Percentiles rank a stretch among this genome's conserved stretches.
These are phyloP conservation scores for Clonostachys chloroleuca DNA, from an alignment of 2,329 filamentous ascomycete species.

Conservation along the genomic window DNA sequence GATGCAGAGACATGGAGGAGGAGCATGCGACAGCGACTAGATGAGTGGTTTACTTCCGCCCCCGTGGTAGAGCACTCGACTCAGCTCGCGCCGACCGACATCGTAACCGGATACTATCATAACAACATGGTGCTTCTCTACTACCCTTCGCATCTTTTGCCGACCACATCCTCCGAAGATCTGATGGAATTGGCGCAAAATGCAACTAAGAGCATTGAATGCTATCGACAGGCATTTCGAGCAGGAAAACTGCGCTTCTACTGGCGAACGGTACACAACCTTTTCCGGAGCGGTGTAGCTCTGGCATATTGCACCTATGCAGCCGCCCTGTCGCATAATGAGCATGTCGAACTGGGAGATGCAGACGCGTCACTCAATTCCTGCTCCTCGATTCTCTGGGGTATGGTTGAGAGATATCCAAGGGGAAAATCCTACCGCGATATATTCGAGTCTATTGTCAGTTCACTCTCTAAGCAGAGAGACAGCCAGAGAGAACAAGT, in stretches of 20 bases:
- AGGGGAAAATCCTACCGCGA: constrained; percentile 14
- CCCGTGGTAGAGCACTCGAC: constrained; percentile 6
- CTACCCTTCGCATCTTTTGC: constrained; percentile 11
- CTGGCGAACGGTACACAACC: constrained; percentile 16
- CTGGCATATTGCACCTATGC: constrained; percentile 11
- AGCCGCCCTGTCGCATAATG: not conserved
- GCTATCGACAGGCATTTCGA: constrained; percentile 11
- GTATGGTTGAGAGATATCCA: constrained; percentile 18
- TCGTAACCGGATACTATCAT: constrained; percentile 12
- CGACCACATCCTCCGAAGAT: constrained; percentile 5
- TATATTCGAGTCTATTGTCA: constrained; percentile 11
- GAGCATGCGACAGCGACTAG: constrained; percentile 8
- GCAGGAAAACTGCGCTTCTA: constrained; percentile 14
- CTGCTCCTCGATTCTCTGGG: constrained; percentile 16
- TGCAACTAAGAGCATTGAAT: constrained; percentile 8
- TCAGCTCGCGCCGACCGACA: constrained; percentile 11
- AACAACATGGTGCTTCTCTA: constrained; percentile 9
- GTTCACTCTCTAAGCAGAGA: too few relatives aligned
- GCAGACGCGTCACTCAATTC: constrained; percentile 7
- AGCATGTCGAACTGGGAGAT: not conserved
- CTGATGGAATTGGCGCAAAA: constrained; percentile 7
- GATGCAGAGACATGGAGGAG: constrained; percentile 8
- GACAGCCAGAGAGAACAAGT: too few relatives aligned
- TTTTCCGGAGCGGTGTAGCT: constrained; percentile 12
- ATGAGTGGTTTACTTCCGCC: constrained; percentile 8